A percentile compares a stretch with the other conserved stretches of the same genome.
These are phyloP conservation scores for Oenanthe sinensis DNA, from an alignment of 129 eudicot species.

Conservation along the genomic window DNA sequence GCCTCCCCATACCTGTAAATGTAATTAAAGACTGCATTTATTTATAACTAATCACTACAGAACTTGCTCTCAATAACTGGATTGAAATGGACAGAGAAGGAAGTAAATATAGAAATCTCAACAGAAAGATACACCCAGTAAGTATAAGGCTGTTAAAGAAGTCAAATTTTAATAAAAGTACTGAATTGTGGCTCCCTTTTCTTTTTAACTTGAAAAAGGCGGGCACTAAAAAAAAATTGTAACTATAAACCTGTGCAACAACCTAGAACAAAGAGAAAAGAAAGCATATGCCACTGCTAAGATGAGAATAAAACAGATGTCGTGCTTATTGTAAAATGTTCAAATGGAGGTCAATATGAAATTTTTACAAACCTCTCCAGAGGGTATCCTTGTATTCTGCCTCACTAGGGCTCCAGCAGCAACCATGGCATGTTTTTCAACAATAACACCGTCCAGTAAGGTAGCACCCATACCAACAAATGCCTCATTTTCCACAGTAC, in stretches of 20 bases:
- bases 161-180: not conserved
- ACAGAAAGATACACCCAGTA: not conserved
- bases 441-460: constrained; percentile 72
- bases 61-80: not conserved
- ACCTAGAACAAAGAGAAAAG: not conserved
- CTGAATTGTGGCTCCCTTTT: not conserved
- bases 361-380: constrained; percentile 58
- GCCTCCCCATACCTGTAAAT: constrained; percentile 89
- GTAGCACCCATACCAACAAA: constrained; percentile 98
- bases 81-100: not conserved
- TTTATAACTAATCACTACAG: not conserved
- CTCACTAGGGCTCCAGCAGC: constrained; percentile 91
- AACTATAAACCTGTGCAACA: not conserved
- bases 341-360: not conserved
- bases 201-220: not conserved
- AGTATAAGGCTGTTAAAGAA: not conserved
- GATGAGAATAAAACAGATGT: not conserved
- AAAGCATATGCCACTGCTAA: not conserved
- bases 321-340: not conserved
- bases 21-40: constrained; percentile 1
- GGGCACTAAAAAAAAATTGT: not conserved
- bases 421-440: constrained; percentile 90
- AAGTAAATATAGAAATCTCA: not conserved
- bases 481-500: constrained; percentile 85
- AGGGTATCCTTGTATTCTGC: constrained; percentile 78